Base-by-base conservation (phyloP, 352 stramenopile species). In the Globisporangium parvum region DNA sequence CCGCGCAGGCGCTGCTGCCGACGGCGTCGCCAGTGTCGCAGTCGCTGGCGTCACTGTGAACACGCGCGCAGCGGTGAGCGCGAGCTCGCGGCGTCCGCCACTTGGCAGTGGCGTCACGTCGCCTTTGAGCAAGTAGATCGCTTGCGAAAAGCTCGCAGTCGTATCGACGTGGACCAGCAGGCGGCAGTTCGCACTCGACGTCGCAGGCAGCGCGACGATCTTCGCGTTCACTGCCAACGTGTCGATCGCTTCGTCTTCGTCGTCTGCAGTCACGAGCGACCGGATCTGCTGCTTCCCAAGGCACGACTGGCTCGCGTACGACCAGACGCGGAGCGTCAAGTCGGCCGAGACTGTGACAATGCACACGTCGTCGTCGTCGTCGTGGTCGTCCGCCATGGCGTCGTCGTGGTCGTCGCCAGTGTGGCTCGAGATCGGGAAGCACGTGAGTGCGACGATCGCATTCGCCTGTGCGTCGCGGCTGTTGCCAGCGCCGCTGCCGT, bases 151-250 rank as follows among this genome's bases (percentile, higher is more conserved):
- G 2, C 70, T 71, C 0, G 73, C 65, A 0, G 66, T 84, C 23
- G 74, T 86, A 47, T 91, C 80, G 17, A 88, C 51, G 65, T 91
- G 77, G 33, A 88, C 64, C 23, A 91, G 47, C 23, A 91, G 51
- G 1, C 80, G 69, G 51, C 77, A 88, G 57, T 80, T 84, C 41
- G 75, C 74, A 24, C 67, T 86, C 24, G 71, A 68, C 6, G 77
- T 82, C 3, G 70, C 65, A 2, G 74, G 63, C 15, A 91, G 62
- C 20, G 76, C 76, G 0, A 88, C 65, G 9, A 91, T 48, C 62
- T 87, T 91, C 10, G 77, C 77, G 40, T 76, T 66, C 0, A 69
- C 74, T 26, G 62, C 77, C n/a, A 75, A 77, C 21, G 65, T 55
- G 21, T 80, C 70, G 20, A 75, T 26, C 39, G 65, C 67, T 15